Conservation (phyloP, 169 alveolate genomes). For the Fabrea salina region DNA sequence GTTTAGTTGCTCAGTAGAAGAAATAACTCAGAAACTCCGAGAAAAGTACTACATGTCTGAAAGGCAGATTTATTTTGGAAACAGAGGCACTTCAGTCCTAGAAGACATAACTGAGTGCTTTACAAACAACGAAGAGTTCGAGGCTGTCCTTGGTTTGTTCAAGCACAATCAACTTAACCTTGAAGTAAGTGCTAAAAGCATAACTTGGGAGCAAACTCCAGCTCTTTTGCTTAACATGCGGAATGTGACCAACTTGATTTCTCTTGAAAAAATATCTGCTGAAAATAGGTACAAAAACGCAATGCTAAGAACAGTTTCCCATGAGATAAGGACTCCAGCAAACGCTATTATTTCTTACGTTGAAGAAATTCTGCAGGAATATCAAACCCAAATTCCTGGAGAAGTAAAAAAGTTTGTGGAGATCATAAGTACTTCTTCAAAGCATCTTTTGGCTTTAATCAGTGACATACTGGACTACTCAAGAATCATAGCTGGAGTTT, state of each 20-base stretch:
- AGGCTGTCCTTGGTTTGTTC: neutral
- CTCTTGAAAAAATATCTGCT: neutral
- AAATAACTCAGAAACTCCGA: too few species aligned
- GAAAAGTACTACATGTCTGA: neutral
- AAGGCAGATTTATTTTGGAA: neutral
- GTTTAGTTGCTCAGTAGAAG: too few species aligned
- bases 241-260: neutral
- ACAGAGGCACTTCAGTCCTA: neutral
- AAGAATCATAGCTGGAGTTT: neutral
- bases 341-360: neutral
- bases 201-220: neutral
- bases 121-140: neutral
- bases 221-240: neutral
- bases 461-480: slow-evolving; percentile 24
- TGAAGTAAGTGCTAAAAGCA: neutral
- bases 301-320: neutral
- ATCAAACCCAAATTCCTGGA: too few species aligned
- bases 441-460: neutral
- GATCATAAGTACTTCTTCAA: neutral
- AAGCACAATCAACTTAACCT: neutral
- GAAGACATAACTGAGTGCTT: neutral
- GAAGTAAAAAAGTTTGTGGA: too few species aligned
- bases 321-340: slow-evolving; percentile 6
- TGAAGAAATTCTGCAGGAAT: too few species aligned
- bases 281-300: neutral